Base-by-base conservation (phyloP, 345 rosid species). In the Citrus medica region DNA sequence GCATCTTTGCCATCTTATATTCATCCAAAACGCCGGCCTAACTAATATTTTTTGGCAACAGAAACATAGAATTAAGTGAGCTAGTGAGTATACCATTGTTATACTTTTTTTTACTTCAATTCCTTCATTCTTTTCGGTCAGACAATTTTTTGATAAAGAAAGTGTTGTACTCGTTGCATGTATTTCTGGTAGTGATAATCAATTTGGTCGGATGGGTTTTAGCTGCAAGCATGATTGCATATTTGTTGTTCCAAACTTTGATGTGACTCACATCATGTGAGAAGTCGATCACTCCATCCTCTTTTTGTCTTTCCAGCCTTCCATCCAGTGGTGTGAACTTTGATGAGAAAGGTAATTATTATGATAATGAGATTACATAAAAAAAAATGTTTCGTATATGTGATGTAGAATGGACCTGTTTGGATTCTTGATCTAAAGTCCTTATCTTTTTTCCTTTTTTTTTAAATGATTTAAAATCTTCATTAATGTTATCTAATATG, bases 1-100 rank as follows among this genome's bases (percentile, higher is more conserved):
- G 65, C 73, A 77, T 78, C 86, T 58, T 82, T 89, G 78, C 85
- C 91, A 63, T 79, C 86, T 48, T 87, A 75, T 78, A 12, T 79
- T 56, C 71, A 84, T 76, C 80, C 79, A 25, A 89, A 85, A 79
- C 83, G 59, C 37, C 73, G 83, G 32, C 85, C 85, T 6, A 79
- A 73, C 65, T 88, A 81, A 80, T 71, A 3, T 21, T 10, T 70
- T 21, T 10, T 70, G 46, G 60, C 13, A 16, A 28, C 30, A 9
- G 14, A 27, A 33, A 6, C 51, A 13, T 12, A 68, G 32, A 59
- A 67, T 19, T 25, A 56, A 27, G 9, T 13, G 33, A 21, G 61
- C 53, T 64, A 46, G 77, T 56, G 70, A 75, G 28, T 63, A 48
- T 16, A 2, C 8, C 22, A 53, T 32, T 64, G 33, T 69, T 72